Evolutionary conservation across 225 moss, liverwort and hornwort species (phyloP).

Genomic region (Marchantia paleacea): DNA sequence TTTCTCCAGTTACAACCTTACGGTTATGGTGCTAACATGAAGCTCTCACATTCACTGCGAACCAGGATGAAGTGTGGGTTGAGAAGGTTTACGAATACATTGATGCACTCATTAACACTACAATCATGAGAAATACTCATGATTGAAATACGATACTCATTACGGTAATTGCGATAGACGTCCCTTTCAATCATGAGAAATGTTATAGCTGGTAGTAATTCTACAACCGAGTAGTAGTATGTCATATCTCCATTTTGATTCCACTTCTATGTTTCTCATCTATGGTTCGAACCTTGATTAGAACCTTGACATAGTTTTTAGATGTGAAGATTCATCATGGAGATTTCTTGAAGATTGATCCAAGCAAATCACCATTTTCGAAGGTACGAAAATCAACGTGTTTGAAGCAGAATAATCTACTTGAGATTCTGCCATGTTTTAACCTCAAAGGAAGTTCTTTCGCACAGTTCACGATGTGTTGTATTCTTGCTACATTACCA

Average conservation of each 20-base stretch:
- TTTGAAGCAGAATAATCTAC: background rate
- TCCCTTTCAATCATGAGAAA: too few relatives aligned
- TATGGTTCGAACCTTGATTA: background rate
- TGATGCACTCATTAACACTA: too few relatives aligned
- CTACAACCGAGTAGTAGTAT: background rate
- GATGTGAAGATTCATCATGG: constrained; percentile 74
- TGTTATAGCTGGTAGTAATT: too few relatives aligned
- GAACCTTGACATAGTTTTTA: constrained; percentile 12
- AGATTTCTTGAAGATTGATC: constrained; percentile 66
- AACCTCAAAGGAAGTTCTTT: background rate
- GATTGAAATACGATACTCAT: too few relatives aligned
- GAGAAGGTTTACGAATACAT: too few relatives aligned
- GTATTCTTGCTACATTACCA: background rate
- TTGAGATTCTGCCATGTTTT: background rate
- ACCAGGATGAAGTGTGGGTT: too few relatives aligned
- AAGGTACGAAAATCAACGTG: constrained; percentile 41
- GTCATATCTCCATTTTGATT: background rate
- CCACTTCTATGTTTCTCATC: background rate
- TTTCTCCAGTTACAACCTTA: background rate
- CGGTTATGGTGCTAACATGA: too few relatives aligned
- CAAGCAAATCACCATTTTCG: constrained; percentile 52
- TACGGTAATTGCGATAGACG: too few relatives aligned
- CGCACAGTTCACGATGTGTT: background rate
- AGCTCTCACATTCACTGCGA: too few relatives aligned
- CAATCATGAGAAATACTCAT: too few relatives aligned